Evolutionary conservation across 2,329 filamentous ascomycete genomes (phyloP), one percentile per base, ranked within the genome.

Genomic region (Phymatotrichopsis omnivora): DNA sequence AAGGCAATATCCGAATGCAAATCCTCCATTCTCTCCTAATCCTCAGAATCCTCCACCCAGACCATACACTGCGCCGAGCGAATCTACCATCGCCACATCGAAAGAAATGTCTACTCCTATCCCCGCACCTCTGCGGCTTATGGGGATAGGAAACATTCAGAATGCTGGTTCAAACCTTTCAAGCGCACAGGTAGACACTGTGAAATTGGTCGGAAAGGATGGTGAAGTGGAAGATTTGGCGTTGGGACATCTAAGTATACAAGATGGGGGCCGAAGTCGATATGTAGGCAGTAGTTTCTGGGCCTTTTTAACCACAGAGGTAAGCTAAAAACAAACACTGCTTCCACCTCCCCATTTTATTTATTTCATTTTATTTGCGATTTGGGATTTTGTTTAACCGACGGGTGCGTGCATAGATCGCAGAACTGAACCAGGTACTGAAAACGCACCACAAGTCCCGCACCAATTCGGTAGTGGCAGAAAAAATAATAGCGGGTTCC

Each of bases 201-300:
- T 28, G 16, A 48, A 27, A 20, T 17, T 16, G 25, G 38, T 32
- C 11, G 48, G 23, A 2, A 37, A 16, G 5, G 29, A 44, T 12
- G 45, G 49, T 2, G 40, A 44, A 16, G 45, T 51, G 40, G 54
- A 48, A 28, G 55, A 57, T 24, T 41, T 58, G 2, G 54, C 54
- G 10, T 42, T 58, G 8, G 57, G 57, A 3, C 56, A 58, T 50
- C 29, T 58, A 22, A 57, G 55, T n/a, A 58, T 58, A 24, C 56
- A 58, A 37, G 52, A 56, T 36, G 47, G 57, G 30, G 57, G 57
- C 17, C 42, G 54, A 24, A 54, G 54, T 25, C 53, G 57, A 46
- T 58, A 58, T 34, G 56, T 58, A 24, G 57, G 57, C 17, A 56
- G 47, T 30, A 57, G 56, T 16, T 58, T 58, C 32, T 58, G 57